Percentiles rank a stretch among this genome's conserved stretches.
Conservation (phyloP, 2,329 filamentous ascomycete species). For the Purpureocillium lavendulum region DNA sequence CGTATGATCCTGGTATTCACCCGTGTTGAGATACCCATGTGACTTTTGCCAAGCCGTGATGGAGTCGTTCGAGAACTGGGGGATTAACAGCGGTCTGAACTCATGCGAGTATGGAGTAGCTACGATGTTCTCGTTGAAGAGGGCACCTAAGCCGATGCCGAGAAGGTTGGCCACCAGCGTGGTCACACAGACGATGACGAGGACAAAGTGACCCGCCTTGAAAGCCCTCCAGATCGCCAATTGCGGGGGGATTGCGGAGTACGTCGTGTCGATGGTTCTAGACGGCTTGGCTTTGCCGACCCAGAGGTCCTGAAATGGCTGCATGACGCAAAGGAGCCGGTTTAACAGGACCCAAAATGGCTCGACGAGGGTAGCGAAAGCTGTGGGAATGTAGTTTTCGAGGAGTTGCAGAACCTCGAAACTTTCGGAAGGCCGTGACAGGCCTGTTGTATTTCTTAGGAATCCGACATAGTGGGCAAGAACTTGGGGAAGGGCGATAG, state of each 20-base stretch:
- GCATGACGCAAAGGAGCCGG: conserved; percentile 40
- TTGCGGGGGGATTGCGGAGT: conserved; percentile 48
- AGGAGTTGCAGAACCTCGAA: conserved; percentile 28
- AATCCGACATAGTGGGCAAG: no score
- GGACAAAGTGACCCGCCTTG: conserved; percentile 31
- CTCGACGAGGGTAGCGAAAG: conserved; percentile 46
- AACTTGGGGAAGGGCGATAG: no score
- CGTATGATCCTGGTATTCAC: conserved; percentile 16
- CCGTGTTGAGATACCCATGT: no score
- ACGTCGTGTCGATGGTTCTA: conserved; percentile 33
- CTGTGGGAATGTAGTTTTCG: conserved; percentile 44
- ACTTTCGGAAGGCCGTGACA: conserved; percentile 18
- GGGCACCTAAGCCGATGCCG: conserved; percentile 38
- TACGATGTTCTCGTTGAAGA: conserved; percentile 33
- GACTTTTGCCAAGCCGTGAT: no score
- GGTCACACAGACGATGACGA: conserved; percentile 37
- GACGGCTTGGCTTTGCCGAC: conserved; percentile 23
- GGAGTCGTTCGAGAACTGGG: conserved; percentile 14
- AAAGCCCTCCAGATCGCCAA: conserved; percentile 37
- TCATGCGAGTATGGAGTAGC: conserved; percentile 4
- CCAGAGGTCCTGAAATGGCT: conserved; percentile 43
- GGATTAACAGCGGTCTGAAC: conserved; percentile 6
- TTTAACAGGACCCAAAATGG: conserved; percentile 49
- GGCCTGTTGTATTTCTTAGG: no score
- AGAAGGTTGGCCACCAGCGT: conserved; percentile 44